Percentiles rank a stretch among this genome's conserved stretches.
These are phyloP conservation scores for Uncinocarpus reesii DNA, from an alignment of 2,329 filamentous ascomycete genomes.

Conservation along the genomic window DNA sequence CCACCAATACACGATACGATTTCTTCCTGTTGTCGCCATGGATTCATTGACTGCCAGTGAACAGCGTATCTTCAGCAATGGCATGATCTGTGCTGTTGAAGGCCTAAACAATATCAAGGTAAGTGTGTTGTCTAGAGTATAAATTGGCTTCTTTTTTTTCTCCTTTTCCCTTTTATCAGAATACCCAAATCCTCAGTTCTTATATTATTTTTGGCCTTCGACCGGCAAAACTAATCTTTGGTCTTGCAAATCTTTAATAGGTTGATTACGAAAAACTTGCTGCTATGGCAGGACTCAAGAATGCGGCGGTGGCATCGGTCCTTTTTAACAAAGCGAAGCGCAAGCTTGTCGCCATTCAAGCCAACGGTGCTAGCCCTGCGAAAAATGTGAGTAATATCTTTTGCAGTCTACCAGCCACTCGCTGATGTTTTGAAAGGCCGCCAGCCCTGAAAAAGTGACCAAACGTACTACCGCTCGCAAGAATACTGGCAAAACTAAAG, in stretches of 20 bases:
- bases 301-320: constrained; percentile 27
- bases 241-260: constrained; percentile 19
- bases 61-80: constrained; percentile 19
- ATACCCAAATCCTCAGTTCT: no score
- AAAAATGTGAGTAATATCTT: constrained; percentile 9
- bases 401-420: not conserved
- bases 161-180: not conserved
- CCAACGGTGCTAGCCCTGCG: not conserved
- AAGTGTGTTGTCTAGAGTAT: not conserved
- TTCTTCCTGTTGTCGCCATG: constrained; percentile 10
- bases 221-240: not conserved
- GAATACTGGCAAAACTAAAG: constrained; percentile 14
- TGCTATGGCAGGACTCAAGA: constrained; percentile 29
- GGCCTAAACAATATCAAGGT: constrained; percentile 17
- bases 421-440: constrained; percentile 6
- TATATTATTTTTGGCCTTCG: not conserved
- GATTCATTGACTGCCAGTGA: constrained; percentile 20
- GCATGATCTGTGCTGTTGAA: constrained; percentile 15
- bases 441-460: constrained; percentile 14
- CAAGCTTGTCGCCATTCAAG: constrained; percentile 25
- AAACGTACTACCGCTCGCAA: constrained; percentile 15
- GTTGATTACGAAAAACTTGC: constrained; percentile 34
- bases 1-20: not conserved
- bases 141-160: not conserved
- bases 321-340: constrained; percentile 30